Conservation (phyloP, 495 filamentous ascomycete genomes). For the Aspergillus heteromorphus region DNA sequence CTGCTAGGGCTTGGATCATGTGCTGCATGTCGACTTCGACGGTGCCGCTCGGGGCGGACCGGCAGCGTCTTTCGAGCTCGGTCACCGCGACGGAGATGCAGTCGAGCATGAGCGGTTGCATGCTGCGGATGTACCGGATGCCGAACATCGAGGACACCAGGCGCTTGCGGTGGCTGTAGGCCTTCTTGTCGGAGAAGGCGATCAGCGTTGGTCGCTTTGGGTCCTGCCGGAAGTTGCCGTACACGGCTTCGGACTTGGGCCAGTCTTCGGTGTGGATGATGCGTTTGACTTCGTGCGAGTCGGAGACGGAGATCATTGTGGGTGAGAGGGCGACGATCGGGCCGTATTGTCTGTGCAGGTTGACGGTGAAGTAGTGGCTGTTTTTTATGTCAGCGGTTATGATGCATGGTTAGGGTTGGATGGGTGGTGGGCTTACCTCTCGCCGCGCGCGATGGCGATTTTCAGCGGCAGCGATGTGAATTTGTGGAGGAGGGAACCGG, state of each 20-base stretch:
- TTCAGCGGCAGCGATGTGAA: background rate
- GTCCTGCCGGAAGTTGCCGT: conserved; percentile 1
- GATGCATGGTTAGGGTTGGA: background rate
- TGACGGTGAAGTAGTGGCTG: background rate
- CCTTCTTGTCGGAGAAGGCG: background rate
- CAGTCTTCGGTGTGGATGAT: background rate
- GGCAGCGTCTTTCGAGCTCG: background rate
- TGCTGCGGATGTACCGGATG: background rate
- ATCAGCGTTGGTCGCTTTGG: background rate
- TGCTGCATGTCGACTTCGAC: background rate
- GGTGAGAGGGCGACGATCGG: background rate
- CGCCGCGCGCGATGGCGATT: background rate
- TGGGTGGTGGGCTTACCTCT: background rate
- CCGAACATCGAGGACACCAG: background rate
- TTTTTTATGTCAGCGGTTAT: background rate
- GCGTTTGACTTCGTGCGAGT: background rate
- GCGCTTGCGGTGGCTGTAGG: background rate
- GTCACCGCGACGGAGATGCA: background rate
- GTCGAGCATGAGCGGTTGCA: background rate
- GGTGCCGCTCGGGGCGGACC: background rate
- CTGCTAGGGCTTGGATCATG: background rate
- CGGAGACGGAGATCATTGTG: background rate
- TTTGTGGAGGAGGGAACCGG: background rate
- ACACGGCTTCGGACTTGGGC: background rate
- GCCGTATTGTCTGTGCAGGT: background rate